A percentile compares a stretch with the other conserved stretches of the same genome.
Evolutionary conservation across 306 rosid species (phyloP).

Genomic region (Vigna unguiculata): DNA sequence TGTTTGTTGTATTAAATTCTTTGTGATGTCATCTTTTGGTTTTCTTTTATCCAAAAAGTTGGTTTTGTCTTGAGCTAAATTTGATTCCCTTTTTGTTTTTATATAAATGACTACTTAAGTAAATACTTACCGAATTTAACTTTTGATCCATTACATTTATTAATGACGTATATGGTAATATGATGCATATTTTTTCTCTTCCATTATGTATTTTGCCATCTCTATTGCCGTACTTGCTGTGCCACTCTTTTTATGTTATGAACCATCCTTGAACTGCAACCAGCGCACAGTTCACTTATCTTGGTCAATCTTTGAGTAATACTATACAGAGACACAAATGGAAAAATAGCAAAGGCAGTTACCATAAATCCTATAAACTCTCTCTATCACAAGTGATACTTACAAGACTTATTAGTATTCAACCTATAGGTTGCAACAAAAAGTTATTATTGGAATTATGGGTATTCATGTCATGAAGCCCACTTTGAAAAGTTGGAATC

Average conservation of each 20-base stretch:
- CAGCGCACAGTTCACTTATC: too few species aligned
- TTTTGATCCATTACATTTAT: neutral
- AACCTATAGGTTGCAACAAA: too few species aligned
- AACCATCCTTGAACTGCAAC: too few species aligned
- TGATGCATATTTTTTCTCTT: neutral
- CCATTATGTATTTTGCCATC: neutral
- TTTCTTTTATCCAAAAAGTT: neutral
- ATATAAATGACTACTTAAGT: slow-evolving; percentile 9
- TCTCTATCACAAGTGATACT: too few species aligned
- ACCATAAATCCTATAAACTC: too few species aligned
- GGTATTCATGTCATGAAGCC: too few species aligned
- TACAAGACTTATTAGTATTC: too few species aligned
- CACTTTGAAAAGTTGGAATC: too few species aligned
- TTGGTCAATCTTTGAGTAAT: too few species aligned
- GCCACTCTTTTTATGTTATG: neutral
- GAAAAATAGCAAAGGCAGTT: too few species aligned
- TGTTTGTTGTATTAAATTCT: slow-evolving; percentile 29
- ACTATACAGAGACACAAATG: too few species aligned
- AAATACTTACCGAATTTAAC: slow-evolving; percentile 2
- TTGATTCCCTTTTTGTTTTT: neutral
- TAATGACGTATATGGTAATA: neutral
- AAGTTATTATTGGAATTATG: too few species aligned
- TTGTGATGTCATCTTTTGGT: neutral
- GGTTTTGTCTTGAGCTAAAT: slow-evolving; percentile 4
- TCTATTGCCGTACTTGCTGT: neutral